Percentiles rank a stretch among this genome's conserved stretches.
phyloP scores from a whole-genome alignment of 176 grass and related monocot genomes.

The Coix lacrymajobi region DNA sequence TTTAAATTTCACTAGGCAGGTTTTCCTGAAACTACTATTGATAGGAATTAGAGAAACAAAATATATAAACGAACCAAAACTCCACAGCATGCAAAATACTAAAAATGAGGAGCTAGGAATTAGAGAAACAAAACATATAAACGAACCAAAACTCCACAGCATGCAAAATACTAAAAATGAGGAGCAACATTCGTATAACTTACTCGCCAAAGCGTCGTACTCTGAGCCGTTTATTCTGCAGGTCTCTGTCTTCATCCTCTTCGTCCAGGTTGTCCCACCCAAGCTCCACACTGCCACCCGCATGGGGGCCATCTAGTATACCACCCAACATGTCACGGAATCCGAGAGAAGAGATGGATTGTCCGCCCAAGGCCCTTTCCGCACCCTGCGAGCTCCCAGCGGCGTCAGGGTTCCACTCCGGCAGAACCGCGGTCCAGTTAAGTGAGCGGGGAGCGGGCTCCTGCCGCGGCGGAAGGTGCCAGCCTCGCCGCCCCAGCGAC shows the following conservation, averaged over 20 bases:
- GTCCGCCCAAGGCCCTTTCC: not conserved
- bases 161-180: constrained; percentile 11
- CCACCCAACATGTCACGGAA: constrained; percentile 13
- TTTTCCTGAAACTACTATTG: not conserved
- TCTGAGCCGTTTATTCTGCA: constrained; percentile 81
- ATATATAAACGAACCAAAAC: not conserved
- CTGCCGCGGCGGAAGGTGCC: constrained; percentile 14
- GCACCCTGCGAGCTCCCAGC: constrained; percentile 30
- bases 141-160: not conserved
- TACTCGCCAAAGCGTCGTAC: constrained; percentile 64
- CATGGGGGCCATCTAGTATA: not conserved
- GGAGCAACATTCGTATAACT: constrained; percentile 24
- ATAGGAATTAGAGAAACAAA: not conserved
- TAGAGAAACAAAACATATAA: not conserved
- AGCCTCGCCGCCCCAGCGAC: constrained; percentile 42
- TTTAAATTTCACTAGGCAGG: not conserved
- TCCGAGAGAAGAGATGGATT: not conserved
- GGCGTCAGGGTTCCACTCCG: constrained; percentile 24
- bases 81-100: too few species aligned
- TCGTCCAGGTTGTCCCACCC: constrained; percentile 10
- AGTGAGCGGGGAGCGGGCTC: not conserved
- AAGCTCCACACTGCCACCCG: not conserved
- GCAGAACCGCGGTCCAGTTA: constrained; percentile 18
- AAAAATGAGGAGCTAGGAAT: too few species aligned
- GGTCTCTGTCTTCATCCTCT: constrained; percentile 41